These are phyloP conservation scores for Sporothrix sp. DNA, from an alignment of 2,329 filamentous ascomycete genomes.

Conservation along the genomic window DNA sequence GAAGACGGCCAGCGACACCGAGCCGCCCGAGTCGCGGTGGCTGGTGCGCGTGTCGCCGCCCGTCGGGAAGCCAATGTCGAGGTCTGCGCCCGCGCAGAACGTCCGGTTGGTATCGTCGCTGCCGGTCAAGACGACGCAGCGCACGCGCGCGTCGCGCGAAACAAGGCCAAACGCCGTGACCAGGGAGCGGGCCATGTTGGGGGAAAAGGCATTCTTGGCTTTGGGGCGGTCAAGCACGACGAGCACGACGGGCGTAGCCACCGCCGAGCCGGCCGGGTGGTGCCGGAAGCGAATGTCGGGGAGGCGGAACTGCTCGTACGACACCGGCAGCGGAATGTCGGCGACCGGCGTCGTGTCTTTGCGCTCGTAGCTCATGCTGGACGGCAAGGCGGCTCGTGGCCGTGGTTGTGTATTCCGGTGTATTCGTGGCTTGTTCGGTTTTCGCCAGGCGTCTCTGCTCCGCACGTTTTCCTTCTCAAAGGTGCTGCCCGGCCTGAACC, in stretches of 20 bases:
- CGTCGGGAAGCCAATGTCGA: conserved; percentile 25
- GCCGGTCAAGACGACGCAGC: conserved; percentile 45
- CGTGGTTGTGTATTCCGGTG: background rate
- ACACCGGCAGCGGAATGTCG: conserved; percentile 6
- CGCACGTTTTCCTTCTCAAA: no score
- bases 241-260: conserved; percentile 52
- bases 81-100: conserved; percentile 52
- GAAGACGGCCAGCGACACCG: conserved; percentile 45
- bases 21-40: conserved; percentile 43
- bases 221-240: conserved; percentile 54
- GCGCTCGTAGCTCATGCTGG: conserved; percentile 8
- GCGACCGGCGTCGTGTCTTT: background rate
- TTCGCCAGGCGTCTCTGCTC: background rate
- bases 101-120: conserved; percentile 40
- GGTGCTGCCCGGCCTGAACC: no score
- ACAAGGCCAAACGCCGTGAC: conserved; percentile 42
- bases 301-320: conserved; percentile 33
- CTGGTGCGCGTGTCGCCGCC: conserved; percentile 19
- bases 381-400: no score
- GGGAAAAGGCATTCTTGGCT: conserved; percentile 61
- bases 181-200: conserved; percentile 52
- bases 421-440: background rate
- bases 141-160: conserved; percentile 44
- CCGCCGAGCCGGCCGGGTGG: conserved; percentile 38
- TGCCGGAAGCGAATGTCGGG: conserved; percentile 39